Conservation (phyloP, 129 eudicot species). For the Arctium minus region DNA sequence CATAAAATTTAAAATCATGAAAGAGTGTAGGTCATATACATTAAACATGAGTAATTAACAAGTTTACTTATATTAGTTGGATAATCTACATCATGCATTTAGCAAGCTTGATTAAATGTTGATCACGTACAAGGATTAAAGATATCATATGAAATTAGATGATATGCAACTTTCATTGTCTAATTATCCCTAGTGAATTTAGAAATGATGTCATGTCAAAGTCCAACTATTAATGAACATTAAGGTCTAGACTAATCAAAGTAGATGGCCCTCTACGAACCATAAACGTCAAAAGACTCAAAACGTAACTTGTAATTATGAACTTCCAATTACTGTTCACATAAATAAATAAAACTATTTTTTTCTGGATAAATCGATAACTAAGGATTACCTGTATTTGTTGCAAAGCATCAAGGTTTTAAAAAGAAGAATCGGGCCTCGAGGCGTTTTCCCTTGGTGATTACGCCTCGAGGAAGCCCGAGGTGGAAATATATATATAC, state of each 20-base stretch:
- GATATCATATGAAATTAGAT: neutral
- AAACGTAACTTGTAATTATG: neutral
- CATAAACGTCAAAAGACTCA: neutral
- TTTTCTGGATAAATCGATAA: no score
- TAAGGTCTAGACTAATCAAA: neutral
- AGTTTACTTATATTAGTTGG: neutral
- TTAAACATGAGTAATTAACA: no score
- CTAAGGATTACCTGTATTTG: no score
- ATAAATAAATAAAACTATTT: no score
- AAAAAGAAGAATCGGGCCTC: no score
- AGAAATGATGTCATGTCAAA: neutral
- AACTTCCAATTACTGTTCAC: no score
- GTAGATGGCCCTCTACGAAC: neutral
- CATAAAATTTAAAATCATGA: no score
- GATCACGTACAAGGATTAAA: neutral
- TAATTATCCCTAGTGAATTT: neutral
- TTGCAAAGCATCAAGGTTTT: no score
- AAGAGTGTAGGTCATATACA: no score
- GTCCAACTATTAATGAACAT: neutral
- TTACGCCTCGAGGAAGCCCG: no score
- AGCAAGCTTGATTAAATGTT: neutral
- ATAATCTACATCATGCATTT: neutral
- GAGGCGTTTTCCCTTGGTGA: no score
- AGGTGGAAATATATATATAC: no score
- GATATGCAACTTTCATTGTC: neutral